These are phyloP conservation scores for Penium margaritaceum DNA, from an alignment of 139 green algal genomes.

Conservation along the genomic window DNA sequence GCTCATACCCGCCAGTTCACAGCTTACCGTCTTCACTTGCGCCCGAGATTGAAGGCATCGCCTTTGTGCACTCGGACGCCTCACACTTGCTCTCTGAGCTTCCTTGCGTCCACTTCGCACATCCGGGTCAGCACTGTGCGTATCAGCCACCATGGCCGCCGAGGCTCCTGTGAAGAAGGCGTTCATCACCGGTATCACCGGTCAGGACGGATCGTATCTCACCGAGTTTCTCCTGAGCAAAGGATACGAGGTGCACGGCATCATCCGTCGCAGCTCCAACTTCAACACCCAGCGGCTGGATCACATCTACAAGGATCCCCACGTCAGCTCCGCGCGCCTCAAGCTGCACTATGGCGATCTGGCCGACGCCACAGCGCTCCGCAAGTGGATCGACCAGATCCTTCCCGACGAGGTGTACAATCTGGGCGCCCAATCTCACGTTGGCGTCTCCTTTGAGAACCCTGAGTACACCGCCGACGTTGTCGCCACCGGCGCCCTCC, in stretches of 20 bases:
- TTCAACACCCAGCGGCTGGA: constrained; percentile 62
- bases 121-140: too few relatives aligned
- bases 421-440: constrained; percentile 64
- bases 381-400: constrained; percentile 43
- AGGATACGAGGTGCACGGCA: constrained; percentile 66
- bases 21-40: too few relatives aligned
- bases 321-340: constrained; percentile 28
- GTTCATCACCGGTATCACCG: constrained; percentile 62
- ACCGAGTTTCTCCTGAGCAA: constrained; percentile 60
- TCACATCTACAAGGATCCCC: constrained; percentile 49
- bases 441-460: constrained; percentile 64
- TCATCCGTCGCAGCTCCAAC: constrained; percentile 53
- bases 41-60: too few relatives aligned
- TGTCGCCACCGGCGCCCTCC: constrained; percentile 47
- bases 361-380: constrained; percentile 49
- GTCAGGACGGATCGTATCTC: constrained; percentile 67
- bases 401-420: constrained; percentile 70
- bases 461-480: constrained; percentile 64
- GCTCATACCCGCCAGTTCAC: too few relatives aligned
- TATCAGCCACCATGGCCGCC: too few relatives aligned
- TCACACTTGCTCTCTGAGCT: too few relatives aligned
- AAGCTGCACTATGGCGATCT: constrained; percentile 61
- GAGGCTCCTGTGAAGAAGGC: constrained; percentile 47
- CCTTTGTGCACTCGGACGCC: too few relatives aligned
- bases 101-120: too few relatives aligned